Conservation (phyloP, 2,329 filamentous ascomycete species). For the Stemphylium vesicarium region DNA sequence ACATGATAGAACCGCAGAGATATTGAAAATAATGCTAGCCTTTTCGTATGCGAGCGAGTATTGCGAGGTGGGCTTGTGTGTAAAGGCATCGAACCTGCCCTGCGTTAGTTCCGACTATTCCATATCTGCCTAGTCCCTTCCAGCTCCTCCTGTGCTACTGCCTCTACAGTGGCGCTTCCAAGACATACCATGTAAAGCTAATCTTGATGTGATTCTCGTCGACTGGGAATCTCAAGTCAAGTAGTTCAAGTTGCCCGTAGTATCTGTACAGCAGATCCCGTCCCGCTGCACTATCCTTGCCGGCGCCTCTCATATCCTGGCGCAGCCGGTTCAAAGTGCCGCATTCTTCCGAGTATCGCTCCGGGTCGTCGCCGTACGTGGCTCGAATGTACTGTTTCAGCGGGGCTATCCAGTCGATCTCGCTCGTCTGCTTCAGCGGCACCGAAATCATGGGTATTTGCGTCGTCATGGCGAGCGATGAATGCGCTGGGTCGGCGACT, state of each 20-base stretch:
- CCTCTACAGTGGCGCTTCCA: neutral
- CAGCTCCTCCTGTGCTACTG: neutral
- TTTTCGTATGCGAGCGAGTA: constrained; percentile 98
- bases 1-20: constrained; percentile 93
- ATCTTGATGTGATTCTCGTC: constrained; percentile 99
- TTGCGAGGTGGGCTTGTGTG: constrained; percentile 94
- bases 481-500: constrained; percentile 6
- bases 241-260: constrained; percentile 93
- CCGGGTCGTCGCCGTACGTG: constrained; percentile 95
- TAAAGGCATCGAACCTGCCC: constrained; percentile 98
- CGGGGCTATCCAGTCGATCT: constrained; percentile 96
- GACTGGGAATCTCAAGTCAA: constrained; percentile 94
- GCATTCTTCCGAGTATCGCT: constrained; percentile 95
- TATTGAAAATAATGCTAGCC: constrained; percentile 99
- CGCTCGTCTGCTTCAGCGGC: constrained; percentile 91
- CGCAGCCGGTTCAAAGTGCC: constrained; percentile 89
- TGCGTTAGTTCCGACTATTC: constrained; percentile 24
- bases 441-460: constrained; percentile 91
- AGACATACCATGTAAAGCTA: constrained; percentile 87
- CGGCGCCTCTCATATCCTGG: constrained; percentile 97
- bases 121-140: neutral
- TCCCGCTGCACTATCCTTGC: constrained; percentile 93
- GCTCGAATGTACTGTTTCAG: constrained; percentile 92
- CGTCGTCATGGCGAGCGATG: constrained; percentile 40
- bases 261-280: constrained; percentile 94